A percentile compares a stretch with the other conserved stretches of the same genome.
Evolutionary conservation across 306 rosid species (phyloP).

Genomic region (Rosa rugosa): DNA sequence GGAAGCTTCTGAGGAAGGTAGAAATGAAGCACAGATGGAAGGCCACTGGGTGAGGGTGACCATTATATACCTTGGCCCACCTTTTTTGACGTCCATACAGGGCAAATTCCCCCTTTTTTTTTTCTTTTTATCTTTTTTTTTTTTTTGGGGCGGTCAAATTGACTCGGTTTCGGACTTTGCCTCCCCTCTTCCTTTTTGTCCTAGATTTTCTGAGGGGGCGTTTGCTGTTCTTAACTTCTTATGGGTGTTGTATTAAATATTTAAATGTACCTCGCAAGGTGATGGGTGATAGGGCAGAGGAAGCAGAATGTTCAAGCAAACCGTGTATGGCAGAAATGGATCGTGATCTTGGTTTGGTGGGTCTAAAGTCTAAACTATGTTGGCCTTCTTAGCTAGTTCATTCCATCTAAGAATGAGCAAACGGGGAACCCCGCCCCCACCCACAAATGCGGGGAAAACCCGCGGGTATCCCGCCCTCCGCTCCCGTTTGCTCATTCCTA

Average conservation of each 20-base stretch:
- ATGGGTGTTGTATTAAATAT: too few relatives aligned
- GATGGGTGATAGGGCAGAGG: neutral
- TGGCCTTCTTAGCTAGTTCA: neutral
- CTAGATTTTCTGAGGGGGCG: too few relatives aligned
- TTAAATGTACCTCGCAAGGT: neutral
- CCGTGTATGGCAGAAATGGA: too few relatives aligned
- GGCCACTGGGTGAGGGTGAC: neutral
- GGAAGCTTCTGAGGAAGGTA: constrained; percentile 30
- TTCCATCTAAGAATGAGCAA: too few relatives aligned
- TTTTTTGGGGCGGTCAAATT: neutral
- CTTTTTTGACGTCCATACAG: constrained; percentile 2
- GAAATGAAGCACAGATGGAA: constrained; percentile 13
- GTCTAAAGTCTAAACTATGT: neutral
- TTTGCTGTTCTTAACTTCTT: too few relatives aligned
- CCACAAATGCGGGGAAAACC: too few relatives aligned
- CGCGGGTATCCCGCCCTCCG: too few relatives aligned
- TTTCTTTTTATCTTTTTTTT: neutral
- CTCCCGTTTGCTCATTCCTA: too few relatives aligned
- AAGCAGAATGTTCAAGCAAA: too few relatives aligned
- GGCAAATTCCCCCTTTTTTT: neutral
- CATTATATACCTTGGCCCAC: neutral
- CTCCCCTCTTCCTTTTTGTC: too few relatives aligned
- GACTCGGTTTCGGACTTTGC: neutral
- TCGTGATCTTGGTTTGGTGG: neutral
- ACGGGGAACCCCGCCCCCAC: too few relatives aligned